Conservation (phyloP, 176 grass and related monocot genomes). For the Oryza punctata region DNA sequence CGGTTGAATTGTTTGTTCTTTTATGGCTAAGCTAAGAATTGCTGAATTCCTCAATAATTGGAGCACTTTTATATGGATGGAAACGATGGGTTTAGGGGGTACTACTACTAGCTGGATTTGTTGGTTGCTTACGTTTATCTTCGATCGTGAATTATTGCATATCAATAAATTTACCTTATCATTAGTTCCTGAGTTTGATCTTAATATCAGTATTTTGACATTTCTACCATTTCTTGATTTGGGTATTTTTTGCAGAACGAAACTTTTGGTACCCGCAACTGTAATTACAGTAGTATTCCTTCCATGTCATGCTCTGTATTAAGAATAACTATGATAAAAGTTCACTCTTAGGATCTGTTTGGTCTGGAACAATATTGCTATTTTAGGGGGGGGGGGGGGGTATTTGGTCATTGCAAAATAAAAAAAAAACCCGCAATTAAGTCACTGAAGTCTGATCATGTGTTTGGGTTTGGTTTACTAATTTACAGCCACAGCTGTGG, state of each 20-base stretch:
- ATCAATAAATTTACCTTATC: slow-evolving; percentile 12
- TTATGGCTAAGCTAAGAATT: slow-evolving; percentile 14
- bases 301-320: not conserved
- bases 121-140: slow-evolving; percentile 18
- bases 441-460: not conserved
- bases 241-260: not conserved
- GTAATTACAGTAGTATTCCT: not conserved
- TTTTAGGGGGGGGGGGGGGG: not conserved
- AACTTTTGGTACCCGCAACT: not conserved
- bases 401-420: not conserved
- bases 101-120: slow-evolving; percentile 29
- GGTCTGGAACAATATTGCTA: not conserved
- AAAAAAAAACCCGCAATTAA: too few relatives aligned
- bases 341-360: not conserved
- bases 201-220: not conserved
- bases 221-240: slow-evolving; percentile 2
- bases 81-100: not conserved
- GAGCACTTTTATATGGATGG: slow-evolving; percentile 5
- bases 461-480: not conserved
- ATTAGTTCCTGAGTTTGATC: not conserved
- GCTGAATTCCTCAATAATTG: not conserved
- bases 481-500: not conserved
- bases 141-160: not conserved
- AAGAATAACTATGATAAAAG: slow-evolving; percentile 15
- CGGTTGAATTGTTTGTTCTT: slow-evolving; percentile 19